Percentiles rank a stretch among this genome's conserved stretches.
Conservation (phyloP, 2,329 filamentous ascomycete species). For the Didymella sp. region DNA sequence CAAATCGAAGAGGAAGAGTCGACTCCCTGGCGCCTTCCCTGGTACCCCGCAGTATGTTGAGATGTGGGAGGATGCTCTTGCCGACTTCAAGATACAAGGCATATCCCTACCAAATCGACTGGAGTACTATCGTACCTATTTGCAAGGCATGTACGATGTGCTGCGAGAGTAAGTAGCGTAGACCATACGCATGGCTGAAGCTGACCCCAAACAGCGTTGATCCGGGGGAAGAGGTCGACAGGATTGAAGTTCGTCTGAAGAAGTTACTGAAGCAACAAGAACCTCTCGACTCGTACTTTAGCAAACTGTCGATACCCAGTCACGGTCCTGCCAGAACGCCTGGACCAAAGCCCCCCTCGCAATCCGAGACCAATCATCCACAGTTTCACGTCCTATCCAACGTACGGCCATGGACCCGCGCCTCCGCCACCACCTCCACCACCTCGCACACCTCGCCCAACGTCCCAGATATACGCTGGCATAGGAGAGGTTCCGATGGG, state of each 20-base stretch:
- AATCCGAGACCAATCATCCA: slow-evolving; percentile 38
- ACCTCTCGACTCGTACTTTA: slow-evolving; percentile 46
- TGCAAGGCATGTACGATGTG: slow-evolving; percentile 53
- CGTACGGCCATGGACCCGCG: slow-evolving; percentile 22
- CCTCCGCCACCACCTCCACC: slow-evolving; percentile 22
- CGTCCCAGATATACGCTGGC: slow-evolving; percentile 28
- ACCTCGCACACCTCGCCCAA: slow-evolving; percentile 12
- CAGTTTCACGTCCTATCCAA: slow-evolving; percentile 38
- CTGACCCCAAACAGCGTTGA: slow-evolving; percentile 37
- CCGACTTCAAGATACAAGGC: slow-evolving; percentile 56
- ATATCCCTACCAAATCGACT: slow-evolving; percentile 57
- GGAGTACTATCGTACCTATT: slow-evolving; percentile 58
- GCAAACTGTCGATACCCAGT: slow-evolving; percentile 35
- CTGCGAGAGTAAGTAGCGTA: slow-evolving; percentile 54
- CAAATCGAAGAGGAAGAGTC: slow-evolving; percentile 42
- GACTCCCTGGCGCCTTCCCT: slow-evolving; percentile 45
- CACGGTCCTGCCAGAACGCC: slow-evolving; percentile 38
- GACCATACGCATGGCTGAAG: background rate
- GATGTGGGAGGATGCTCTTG: slow-evolving; percentile 60
- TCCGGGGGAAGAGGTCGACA: slow-evolving; percentile 40
- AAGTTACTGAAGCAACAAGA: slow-evolving; percentile 48
- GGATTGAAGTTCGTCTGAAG: slow-evolving; percentile 36
- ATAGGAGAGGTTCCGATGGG: slow-evolving; percentile 39
- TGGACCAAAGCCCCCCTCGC: slow-evolving; percentile 35
- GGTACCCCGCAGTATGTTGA: slow-evolving; percentile 54